Base-by-base conservation (phyloP, 345 rosid species). In the Hypericum androsaemum region DNA sequence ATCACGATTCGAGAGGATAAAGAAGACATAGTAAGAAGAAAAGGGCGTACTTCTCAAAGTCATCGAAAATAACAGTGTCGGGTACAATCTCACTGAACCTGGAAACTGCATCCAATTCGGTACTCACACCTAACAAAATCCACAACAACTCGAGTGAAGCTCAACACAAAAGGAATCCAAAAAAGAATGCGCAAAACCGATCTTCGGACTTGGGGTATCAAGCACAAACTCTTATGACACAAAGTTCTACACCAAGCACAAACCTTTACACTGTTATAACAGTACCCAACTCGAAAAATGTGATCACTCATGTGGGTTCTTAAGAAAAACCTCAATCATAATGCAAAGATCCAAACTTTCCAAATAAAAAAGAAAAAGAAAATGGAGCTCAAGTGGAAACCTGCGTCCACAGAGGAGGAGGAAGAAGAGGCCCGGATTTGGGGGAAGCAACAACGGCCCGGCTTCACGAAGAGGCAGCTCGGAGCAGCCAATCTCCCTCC, bases 41-140 rank as follows among this genome's bases (percentile, higher is more conserved):
- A 12, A 15, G 37, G 7, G n/a, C 9, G 37, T 60, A 90, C 98
- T 77, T 80, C 69, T 82, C 86, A 60, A 90, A 90, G 69, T 87
- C 96, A 78, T 87, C 94, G 58, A 90, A 90, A 57, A 90, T 75
- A 57, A 90, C 96, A 9, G 95, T 87, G 63, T 84, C 89, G 41
- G 96, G 96, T 22, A 87, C 98, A 53, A 87, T 90, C 76, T 87
- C 94, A 49, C 94, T 87, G 66, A 87, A 81, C 50, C 74, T 71
- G 63, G 95, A 90, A 5, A 87, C 88, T 46, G 92, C 92, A 73
- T 78, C 89, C 71, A 84, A 62, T 63, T 90, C 96, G 50, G 80
- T 77, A 40, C 57, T 72, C 39, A 69, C 61, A 16, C 89, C 97
- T 67, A 77, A 37, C 53, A 54, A 37, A 36, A 32, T 6, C 9